Evolutionary conservation across 2,329 filamentous ascomycete genomes (phyloP), one percentile per base, ranked within the genome.

Genomic region (Acephala macrosclerotiorum): DNA sequence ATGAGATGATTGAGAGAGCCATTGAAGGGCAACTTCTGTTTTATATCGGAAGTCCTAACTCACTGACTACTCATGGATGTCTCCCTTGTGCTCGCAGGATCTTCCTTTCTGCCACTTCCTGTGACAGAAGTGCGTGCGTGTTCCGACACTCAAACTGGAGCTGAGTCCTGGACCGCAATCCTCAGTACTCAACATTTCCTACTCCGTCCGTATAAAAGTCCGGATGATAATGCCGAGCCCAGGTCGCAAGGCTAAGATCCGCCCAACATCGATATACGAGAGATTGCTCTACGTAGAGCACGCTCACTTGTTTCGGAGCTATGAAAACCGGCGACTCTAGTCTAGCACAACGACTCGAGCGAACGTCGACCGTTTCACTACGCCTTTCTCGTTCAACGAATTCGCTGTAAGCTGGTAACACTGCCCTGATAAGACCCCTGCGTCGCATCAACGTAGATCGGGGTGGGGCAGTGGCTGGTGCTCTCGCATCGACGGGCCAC

Each of bases 101-200:
- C 51, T 55, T 55, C 51, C 51, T 18, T 55, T 40, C 55, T 57
- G 8, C 33, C 29, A 35, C 29, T 22, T 57, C 29, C 55, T 57
- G 55, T 57, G 33, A 57, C 29, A 40, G 55, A 57, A 53, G 49
- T 53, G 49, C 49, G 49, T 29, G 33, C 55, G 20, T 40, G 29
- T 33, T 36, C 55, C 55, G 55, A 57, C 35, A 40, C 55, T 36
- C 35, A 36, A 38, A 36, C 55, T 57, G 55, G 38, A 57, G 29
- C 55, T 57, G 55, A 18, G 55, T 53, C 22, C 49, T 53, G 25
- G 25, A n/a, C 26, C 49, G 22, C 22, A 29, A 35, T 57, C 33
- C 55, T 57, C 55, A 57, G 55, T 57, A 57, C 33, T 57, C 55
- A 57, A 57, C 12, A 55, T 55, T 55, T 57, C 20, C 29, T n/a